Evolutionary conservation across 768 basidiomycete species (phyloP).

Genomic region (Naganishia friedmannii): DNA sequence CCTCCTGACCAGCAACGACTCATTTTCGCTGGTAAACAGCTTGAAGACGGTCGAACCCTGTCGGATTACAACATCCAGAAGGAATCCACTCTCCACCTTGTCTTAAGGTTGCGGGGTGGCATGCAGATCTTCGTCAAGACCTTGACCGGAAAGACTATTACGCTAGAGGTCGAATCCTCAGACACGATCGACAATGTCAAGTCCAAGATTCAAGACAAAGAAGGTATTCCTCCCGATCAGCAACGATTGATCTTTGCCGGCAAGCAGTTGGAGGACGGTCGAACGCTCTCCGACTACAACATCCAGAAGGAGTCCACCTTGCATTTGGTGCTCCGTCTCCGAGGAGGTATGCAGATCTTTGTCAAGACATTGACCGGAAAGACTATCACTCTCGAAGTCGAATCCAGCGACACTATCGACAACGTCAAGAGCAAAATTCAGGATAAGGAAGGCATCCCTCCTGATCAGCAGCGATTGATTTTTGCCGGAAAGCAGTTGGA

Average conservation of each 20-base stretch:
- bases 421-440: conserved; percentile 55
- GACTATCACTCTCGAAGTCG: conserved; percentile 84
- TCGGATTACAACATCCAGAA: conserved; percentile 9
- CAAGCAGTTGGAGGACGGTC: conserved; percentile 89
- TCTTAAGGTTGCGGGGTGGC: conserved; percentile 58
- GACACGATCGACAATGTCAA: conserved; percentile 94
- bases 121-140: conserved; percentile 50
- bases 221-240: conserved; percentile 88
- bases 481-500: conserved; percentile 58
- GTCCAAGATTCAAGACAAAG: conserved; percentile 92
- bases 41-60: conserved; percentile 52
- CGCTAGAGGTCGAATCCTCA: conserved; percentile 80
- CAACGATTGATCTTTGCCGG: conserved; percentile 89
- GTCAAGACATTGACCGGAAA: conserved; percentile 66
- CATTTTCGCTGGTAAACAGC: conserved; percentile 52
- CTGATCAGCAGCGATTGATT: conserved; percentile 57
- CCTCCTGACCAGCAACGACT: conserved; percentile 54
- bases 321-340: conserved; percentile 68
- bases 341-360: conserved; percentile 69
- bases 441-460: conserved; percentile 55
- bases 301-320: conserved; percentile 53
- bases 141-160: conserved; percentile 86
- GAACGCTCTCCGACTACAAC: conserved; percentile 81
- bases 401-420: conserved; percentile 80
- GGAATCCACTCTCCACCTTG: conserved; percentile 84